Base-by-base conservation (phyloP, 2,329 filamentous ascomycete species). In the Tolypocladium sp. region DNA sequence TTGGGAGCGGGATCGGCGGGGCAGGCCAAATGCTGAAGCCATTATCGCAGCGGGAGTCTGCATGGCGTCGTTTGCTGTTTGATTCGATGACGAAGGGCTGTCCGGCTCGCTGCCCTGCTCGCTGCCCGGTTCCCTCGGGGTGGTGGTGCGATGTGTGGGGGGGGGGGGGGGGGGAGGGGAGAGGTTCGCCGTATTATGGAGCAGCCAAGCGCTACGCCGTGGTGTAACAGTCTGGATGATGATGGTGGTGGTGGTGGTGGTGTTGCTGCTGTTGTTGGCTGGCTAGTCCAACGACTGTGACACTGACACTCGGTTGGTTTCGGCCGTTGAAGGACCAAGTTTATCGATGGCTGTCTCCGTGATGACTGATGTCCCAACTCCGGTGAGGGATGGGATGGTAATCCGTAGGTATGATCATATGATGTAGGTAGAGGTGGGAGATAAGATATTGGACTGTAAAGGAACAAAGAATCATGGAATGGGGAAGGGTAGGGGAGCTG, bases 1-100 rank as follows among this genome's bases (percentile, higher is more conserved):
- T 62, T 66, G 67, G 62, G 63, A 62, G 41, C 65, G 66, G 8
- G 68, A 66, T n/a, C 64, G 60, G 38, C 69, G 59, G 25, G 70
- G 64, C 37, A 73, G 60, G 59, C 72, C 71, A 64, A 74, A 73
- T 55, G 71, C 72, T 37, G 71, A 73, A 56, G 67, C 64, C 44
- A 72, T 63, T 57, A 70, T 67, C 44, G 65, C 68, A 37, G 65
- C 63, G 44, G 66, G 61, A 60, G 62, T 61, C 62, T 71, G 70
- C 71, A 72, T 74, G 46, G 7, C 30, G 30, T 9, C 30, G 30
- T 33, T 7, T 33, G 6, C 30, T 7, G 30, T 33, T 7, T 33
- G 30, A 7, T 33, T 33, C 30, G 30, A 33, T 33, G 30, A 33
- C 30, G 30, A 7, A 2, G 30, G 2, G 30, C 30, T 9, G 30